These are phyloP conservation scores for Ascochyta pisi DNA, from an alignment of 2,329 filamentous ascomycete genomes.

Conservation along the genomic window DNA sequence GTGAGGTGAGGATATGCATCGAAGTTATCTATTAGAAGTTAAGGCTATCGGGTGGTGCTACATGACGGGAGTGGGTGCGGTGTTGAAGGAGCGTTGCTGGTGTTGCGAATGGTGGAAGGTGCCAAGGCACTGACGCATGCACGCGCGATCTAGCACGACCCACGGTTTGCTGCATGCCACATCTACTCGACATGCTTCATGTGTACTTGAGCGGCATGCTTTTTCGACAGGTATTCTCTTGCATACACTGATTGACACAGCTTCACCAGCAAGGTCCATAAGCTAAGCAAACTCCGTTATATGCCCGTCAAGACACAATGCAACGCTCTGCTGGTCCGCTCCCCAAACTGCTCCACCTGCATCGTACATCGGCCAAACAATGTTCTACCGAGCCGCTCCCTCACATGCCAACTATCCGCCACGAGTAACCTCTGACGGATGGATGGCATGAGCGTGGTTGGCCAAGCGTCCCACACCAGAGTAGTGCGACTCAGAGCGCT, in stretches of 20 bases:
- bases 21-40: slow-evolving; percentile 34
- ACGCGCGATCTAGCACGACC: slow-evolving; percentile 19
- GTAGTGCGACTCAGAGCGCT: slow-evolving; percentile 17
- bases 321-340: not conserved
- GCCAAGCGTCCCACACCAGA: slow-evolving; percentile 12
- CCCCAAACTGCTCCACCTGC: not conserved
- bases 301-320: not conserved
- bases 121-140: slow-evolving; percentile 32
- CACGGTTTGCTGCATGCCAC: slow-evolving; percentile 21
- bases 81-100: slow-evolving; percentile 20
- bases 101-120: slow-evolving; percentile 18
- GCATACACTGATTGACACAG: not conserved
- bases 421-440: not conserved
- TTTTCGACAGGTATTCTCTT: not conserved
- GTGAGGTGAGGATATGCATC: slow-evolving; percentile 27
- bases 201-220: not conserved
- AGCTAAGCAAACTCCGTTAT: not conserved
- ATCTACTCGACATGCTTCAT: not conserved
- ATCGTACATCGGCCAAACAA: slow-evolving; percentile 4
- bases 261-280: not conserved
- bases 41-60: slow-evolving; percentile 26
- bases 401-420: slow-evolving; percentile 2
- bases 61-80: slow-evolving; percentile 24
- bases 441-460: slow-evolving; percentile 1
- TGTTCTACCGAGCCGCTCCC: slow-evolving; percentile 3